Conservation (phyloP, 306 rosid genomes). For the Neltuma alba region DNA sequence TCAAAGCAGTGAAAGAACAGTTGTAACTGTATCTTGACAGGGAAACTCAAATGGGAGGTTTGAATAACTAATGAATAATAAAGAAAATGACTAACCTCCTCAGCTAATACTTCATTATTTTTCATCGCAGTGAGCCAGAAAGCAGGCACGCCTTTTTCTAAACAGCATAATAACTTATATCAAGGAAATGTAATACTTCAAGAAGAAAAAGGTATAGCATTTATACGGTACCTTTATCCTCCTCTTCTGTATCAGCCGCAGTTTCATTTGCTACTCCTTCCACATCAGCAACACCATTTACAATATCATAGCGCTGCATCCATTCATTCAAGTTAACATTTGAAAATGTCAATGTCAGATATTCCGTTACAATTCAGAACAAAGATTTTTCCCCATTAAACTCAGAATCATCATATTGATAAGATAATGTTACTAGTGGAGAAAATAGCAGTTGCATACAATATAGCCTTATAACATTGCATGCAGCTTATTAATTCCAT, state of each 20-base stretch:
- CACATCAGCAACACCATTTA: conserved; percentile 72
- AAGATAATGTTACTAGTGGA: not conserved
- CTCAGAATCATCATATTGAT: not conserved
- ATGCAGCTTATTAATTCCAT: not conserved
- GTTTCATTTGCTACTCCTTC: conserved; percentile 61
- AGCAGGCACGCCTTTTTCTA: conserved; percentile 85
- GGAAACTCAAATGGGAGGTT: conserved; percentile 1
- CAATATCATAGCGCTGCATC: conserved; percentile 75
- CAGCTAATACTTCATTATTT: conserved; percentile 86
- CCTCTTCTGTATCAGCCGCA: conserved; percentile 50
- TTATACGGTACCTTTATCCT: conserved; percentile 49
- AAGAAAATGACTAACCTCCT: conserved; percentile 61
- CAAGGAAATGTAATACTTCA: conserved; percentile 12
- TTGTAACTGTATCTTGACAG: not conserved
- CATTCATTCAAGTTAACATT: not conserved
- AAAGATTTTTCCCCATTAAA: not conserved
- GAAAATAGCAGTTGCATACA: not conserved
- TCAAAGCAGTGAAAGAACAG: not conserved
- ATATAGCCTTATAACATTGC: not conserved
- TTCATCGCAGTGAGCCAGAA: conserved; percentile 94
- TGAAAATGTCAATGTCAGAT: not conserved
- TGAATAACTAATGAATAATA: not conserved
- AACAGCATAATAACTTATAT: conserved; percentile 22
- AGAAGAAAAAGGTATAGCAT: not conserved
- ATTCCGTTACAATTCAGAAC: not conserved